Conservation (phyloP, 2,329 filamentous ascomycete species). For the Phaeosphaeriaceae sp. region DNA sequence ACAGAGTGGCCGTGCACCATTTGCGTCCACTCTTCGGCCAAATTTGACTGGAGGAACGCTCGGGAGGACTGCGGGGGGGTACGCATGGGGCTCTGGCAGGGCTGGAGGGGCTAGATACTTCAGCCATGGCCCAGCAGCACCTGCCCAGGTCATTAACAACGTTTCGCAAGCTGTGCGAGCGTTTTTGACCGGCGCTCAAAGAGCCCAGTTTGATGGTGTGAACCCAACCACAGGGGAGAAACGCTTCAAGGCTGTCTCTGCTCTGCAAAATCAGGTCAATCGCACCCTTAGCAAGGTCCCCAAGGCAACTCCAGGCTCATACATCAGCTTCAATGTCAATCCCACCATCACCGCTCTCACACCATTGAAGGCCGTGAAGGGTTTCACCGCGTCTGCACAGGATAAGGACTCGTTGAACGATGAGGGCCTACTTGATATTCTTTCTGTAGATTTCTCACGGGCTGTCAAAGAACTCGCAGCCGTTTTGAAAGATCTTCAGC, state of each 20-base stretch:
- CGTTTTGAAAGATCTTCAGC: constrained; percentile 80
- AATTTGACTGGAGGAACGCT: constrained; percentile 90
- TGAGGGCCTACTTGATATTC: constrained; percentile 81
- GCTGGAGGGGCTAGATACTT: constrained; percentile 82
- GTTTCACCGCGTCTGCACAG: constrained; percentile 51
- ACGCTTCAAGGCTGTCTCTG: constrained; percentile 78
- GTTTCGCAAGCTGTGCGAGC: constrained; percentile 92
- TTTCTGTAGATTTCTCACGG: constrained; percentile 87
- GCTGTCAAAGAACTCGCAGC: constrained; percentile 82
- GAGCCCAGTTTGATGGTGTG: constrained; percentile 82
- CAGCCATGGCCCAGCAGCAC: constrained; percentile 82
- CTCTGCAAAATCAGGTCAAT: constrained; percentile 74
- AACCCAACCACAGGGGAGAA: constrained; percentile 73
- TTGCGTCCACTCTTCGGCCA: constrained; percentile 85
- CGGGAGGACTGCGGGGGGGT: constrained; percentile 87
- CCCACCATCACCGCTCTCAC: constrained; percentile 90
- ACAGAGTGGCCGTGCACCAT: constrained; percentile 78
- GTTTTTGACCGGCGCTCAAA: constrained; percentile 90
- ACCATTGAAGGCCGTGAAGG: constrained; percentile 67
- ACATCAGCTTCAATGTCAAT: constrained; percentile 85
- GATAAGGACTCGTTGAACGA: constrained; percentile 72
- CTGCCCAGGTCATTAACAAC: constrained; percentile 90
- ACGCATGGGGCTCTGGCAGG: constrained; percentile 73
- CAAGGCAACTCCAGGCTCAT: constrained; percentile 72
- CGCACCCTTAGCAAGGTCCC: constrained; percentile 68